Conservation (phyloP, 164 flowering plant species). For the Vitis labrusca region DNA sequence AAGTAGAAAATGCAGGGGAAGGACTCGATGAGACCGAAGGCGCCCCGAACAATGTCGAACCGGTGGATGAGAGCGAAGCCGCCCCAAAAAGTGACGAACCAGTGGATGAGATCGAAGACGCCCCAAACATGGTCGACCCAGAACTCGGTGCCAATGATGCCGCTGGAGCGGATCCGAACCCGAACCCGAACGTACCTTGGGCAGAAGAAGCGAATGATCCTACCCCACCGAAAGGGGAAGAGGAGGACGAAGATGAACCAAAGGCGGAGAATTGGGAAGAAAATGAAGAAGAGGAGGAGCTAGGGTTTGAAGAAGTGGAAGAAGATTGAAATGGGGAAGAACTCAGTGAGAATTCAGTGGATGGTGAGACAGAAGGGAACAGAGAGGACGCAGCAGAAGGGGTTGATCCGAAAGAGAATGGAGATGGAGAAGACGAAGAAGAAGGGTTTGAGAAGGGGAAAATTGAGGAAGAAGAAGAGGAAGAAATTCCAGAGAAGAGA, state of each 20-base stretch:
- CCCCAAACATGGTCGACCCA: background rate
- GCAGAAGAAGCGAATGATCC: conserved; percentile 3
- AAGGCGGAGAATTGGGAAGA: conserved; percentile 3
- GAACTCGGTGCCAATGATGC: conserved; percentile 2
- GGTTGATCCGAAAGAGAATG: background rate
- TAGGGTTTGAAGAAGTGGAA: conserved; percentile 3
- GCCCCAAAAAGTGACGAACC: conserved; percentile 12
- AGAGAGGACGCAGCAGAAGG: conserved; percentile 17
- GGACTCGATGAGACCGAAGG: conserved; percentile 8
- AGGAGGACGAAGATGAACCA: conserved; percentile 5
- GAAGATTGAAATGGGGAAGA: conserved; percentile 4
- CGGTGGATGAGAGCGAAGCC: conserved; percentile 9
- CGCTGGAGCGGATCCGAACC: background rate
- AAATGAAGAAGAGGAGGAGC: conserved; percentile 13
- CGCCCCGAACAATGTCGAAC: background rate
- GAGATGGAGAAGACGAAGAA: conserved; percentile 5
- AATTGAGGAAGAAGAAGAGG: conserved; percentile 4
- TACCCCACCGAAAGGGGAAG: conserved; percentile 4
- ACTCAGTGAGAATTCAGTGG: conserved; percentile 1
- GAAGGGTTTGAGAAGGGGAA: conserved; percentile 12
- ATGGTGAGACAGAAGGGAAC: background rate
- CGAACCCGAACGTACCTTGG: no score
- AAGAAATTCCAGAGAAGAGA: no score
- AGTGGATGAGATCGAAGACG: background rate
- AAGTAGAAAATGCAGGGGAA: conserved; percentile 2